Base-by-base conservation (phyloP, 202 grass and related monocot species). In the Schoenoplectus triqueter region DNA sequence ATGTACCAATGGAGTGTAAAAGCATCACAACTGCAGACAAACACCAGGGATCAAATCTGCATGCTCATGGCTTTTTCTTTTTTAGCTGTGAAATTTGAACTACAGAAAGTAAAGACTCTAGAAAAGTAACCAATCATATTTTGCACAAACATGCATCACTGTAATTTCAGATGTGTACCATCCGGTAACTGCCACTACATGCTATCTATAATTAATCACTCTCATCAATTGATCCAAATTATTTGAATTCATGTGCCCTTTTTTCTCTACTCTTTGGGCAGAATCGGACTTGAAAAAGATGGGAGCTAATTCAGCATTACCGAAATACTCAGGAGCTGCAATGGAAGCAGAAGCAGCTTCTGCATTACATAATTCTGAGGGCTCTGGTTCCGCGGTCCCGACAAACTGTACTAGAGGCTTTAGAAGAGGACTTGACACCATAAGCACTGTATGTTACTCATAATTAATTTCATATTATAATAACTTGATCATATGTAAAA, bases 221-320 rank as follows among this genome's bases (percentile, higher is more conserved):
- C 54, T 59, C 7, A 2, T 59, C 6, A 42, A 44, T 17, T 57
- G 2, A 17, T n/a, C 1, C 74, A 60, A 44, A 60, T 44, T 39
- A 72, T 77, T 31, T 77, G 51, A 57, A 39, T 8, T 77, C 21
- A 57, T 31, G 51, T 55, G 49, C 39, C 39, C 74, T 18, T 17
- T 44, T 31, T 17, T 42, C 22, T 60, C 31, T 60, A 9, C 13
- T 78, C 54, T 44, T 69, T 54, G 66, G 68, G 61, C 49, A 83
- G 81, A 83, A 20, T 83, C 81, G 19, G 81, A 83, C 63, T 71
- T 69, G 81, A 83, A 7, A 66, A 83, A 42, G 22, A 55, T 69
- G 22, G 14, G 39, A 60, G 54, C 14, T 17, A 55, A 61, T 60
- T 54, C 31, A 0, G 52, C 13, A 78, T 78, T 78, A 78, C 55